Conservation (phyloP, 2,329 filamentous ascomycete genomes). For the Claviceps citrina region DNA sequence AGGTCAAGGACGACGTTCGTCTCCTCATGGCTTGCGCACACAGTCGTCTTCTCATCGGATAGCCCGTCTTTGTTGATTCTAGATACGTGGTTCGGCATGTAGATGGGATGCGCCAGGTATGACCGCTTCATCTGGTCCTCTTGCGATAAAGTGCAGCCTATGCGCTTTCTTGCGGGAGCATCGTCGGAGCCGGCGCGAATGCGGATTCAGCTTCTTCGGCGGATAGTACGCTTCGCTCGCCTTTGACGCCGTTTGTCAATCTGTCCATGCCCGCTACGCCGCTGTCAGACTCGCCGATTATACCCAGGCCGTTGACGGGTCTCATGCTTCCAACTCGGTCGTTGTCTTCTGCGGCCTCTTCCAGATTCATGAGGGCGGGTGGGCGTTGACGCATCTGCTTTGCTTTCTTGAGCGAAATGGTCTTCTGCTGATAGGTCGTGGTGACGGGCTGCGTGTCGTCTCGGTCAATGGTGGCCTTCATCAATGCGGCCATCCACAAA, state of each 20-base stretch:
- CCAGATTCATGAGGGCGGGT: constrained; percentile 67
- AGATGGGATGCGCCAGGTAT: background rate
- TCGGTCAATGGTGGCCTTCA: constrained; percentile 97
- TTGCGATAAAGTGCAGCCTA: constrained; percentile 13
- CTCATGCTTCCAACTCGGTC: constrained; percentile 9
- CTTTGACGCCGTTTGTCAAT: constrained; percentile 18
- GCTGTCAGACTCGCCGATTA: constrained; percentile 28
- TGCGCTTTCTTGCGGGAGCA: constrained; percentile 17
- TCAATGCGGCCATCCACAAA: constrained; percentile 93
- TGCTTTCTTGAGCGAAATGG: constrained; percentile 81
- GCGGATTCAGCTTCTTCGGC: constrained; percentile 7
- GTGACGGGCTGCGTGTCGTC: constrained; percentile 68
- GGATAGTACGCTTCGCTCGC: constrained; percentile 14
- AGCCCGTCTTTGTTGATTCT: no score
- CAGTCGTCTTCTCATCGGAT: background rate
- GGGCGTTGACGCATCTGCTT: constrained; percentile 77
- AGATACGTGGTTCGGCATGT: background rate
- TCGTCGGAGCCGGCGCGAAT: constrained; percentile 8
- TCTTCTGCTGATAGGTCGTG: constrained; percentile 92
- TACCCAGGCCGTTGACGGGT: constrained; percentile 24
- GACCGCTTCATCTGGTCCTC: background rate
- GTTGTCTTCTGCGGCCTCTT: constrained; percentile 23
- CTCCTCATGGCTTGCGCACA: background rate
- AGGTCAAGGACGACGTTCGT: background rate
- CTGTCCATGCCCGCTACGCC: constrained; percentile 29